Base-by-base conservation (phyloP, 345 rosid genomes). In the Zanthoxylum bungeanum region DNA sequence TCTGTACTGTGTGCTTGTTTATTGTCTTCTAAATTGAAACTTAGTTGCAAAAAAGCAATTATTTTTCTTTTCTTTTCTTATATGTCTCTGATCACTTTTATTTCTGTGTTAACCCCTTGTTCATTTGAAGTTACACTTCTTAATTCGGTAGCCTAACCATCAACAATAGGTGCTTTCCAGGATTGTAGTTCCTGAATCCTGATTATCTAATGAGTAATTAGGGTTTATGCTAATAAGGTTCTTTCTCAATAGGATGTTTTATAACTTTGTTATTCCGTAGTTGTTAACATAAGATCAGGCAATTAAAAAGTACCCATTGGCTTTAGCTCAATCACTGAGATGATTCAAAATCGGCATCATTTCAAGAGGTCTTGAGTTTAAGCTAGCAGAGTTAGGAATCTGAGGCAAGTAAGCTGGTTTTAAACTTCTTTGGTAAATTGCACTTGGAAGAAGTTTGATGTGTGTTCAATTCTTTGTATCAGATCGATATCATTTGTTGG, bases 1-100 rank as follows among this genome's bases (percentile, higher is more conserved):
- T 73, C 59, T 68, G 69, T 67, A 59, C 31, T 70, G 77, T 67
- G 74, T 78, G 84, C 51, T 37, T 74, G 72, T 73, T 82, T 46
- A 69, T 73, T 70, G 74, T 58, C 75, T 78, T 78, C 59, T 47
- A 58, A 69, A 68, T 50, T 72, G 80, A 75, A 81, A 68, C 69
- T 71, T 80, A 62, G 28, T 37, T 68, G 69, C 72, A 31, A 65
- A 69, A 75, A 66, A 31, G 61, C 53, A 52, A 59, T 46, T 31
- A 16, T 60, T 46, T 24, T 22, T 27, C 9, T 21, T 52, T 37
- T 52, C 10, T 58, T 52, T 2, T 44, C 44, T 56, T 42, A 7
- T 1, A 64, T 12, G 12, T 51, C 12, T 66, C 37, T 44, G 3
- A 25, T 58, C 25, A 24, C 33, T 58, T 68, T 4, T 27, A 11